Evolutionary conservation across 2,329 filamentous ascomycete species (phyloP).

Genomic region (Atkinsonella hypoxylon): DNA sequence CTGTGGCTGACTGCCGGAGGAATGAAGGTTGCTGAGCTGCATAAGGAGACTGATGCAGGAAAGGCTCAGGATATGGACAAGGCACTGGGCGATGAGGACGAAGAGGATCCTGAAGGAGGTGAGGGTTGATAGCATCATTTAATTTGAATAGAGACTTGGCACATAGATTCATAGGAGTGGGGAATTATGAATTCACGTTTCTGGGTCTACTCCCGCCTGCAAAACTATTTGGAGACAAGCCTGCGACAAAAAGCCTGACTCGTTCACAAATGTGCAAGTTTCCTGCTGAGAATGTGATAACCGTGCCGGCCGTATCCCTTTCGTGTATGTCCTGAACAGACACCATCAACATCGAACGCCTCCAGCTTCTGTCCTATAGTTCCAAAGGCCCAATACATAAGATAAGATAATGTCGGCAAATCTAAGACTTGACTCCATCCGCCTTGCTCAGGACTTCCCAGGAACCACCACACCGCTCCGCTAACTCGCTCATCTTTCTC

Average conservation of each 20-base stretch:
- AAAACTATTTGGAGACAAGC: too few species aligned
- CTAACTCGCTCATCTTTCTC: constrained; percentile 21
- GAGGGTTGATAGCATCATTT: constrained; percentile 19
- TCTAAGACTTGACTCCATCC: neutral
- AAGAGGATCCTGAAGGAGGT: constrained; percentile 34
- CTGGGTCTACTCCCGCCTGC: neutral
- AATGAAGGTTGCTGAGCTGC: constrained; percentile 43
- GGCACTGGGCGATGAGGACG: constrained; percentile 40
- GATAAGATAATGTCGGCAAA: neutral
- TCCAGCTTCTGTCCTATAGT: neutral
- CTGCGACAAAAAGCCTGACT: too few species aligned
- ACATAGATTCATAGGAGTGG: neutral
- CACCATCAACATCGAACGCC: neutral
- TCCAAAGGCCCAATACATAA: neutral
- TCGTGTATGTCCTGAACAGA: neutral
- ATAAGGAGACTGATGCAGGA: constrained; percentile 16
- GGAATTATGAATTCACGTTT: too few species aligned
- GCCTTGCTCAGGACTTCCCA: constrained; percentile 21
- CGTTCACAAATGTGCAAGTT: too few species aligned
- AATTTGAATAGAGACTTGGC: neutral
- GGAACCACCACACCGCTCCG: constrained; percentile 22
- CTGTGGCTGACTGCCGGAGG: constrained; percentile 63
- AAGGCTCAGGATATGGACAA: constrained; percentile 32
- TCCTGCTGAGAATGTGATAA: too few species aligned
- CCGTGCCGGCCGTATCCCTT: too few species aligned